A percentile compares a stretch with the other conserved stretches of the same genome.
Conservation (phyloP, 2,329 filamentous ascomycete species). For the Aspergillus sp. region DNA sequence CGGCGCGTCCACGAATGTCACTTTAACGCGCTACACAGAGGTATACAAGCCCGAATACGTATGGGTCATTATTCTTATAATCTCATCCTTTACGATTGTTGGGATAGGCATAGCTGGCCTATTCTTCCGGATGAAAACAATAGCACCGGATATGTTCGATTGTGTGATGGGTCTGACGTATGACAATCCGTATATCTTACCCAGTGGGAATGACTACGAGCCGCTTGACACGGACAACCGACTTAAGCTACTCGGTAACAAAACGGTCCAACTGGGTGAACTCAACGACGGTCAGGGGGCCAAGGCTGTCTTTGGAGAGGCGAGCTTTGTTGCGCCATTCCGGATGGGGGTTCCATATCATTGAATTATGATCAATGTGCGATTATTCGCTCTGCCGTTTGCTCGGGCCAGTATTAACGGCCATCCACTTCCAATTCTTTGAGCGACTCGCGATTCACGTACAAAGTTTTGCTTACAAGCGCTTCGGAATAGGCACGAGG, state of each 20-base stretch:
- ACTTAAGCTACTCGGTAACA: no score
- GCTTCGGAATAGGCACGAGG: no score
- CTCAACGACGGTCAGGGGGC: not conserved
- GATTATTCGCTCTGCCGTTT: not conserved
- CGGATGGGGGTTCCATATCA: constrained; percentile 8
- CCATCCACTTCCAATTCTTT: not conserved
- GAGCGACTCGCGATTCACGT: not conserved
- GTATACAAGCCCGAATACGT: constrained; percentile 6
- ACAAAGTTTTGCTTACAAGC: not conserved
- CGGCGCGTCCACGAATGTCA: constrained; percentile 1
- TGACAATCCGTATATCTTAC: not conserved
- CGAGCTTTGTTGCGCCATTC: not conserved
- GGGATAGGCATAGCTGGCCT: not conserved
- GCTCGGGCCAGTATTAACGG: not conserved
- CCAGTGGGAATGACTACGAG: not conserved
- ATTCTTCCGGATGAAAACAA: not conserved
- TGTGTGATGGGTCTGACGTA: not conserved
- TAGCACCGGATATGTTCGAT: constrained; percentile 10
- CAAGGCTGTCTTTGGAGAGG: constrained; percentile 8
- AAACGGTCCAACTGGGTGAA: not conserved
- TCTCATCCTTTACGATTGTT: not conserved
- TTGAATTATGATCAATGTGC: not conserved
- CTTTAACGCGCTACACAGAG: not conserved
- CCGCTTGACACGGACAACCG: not conserved
- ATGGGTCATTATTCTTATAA: constrained; percentile 5